Evolutionary conservation across 352 stramenopile genomes (phyloP).

Genomic region (Phytopythium helicoides): DNA sequence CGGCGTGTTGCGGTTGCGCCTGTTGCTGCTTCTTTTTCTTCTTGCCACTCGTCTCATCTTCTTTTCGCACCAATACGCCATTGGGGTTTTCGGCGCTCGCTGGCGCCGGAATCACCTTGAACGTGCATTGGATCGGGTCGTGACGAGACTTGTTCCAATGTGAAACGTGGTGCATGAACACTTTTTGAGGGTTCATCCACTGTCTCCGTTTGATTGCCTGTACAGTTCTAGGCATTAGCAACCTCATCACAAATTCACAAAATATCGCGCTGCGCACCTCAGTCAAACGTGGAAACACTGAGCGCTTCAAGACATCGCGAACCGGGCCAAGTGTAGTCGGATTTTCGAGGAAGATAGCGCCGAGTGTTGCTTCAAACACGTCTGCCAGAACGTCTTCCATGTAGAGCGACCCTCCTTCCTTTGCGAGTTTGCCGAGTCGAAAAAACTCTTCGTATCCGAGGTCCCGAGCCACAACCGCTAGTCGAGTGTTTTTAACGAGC

Average conservation of each 20-base stretch:
- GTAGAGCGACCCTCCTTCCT: slow-evolving; percentile 61
- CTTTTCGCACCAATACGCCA: slow-evolving; percentile 24
- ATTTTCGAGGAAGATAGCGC: slow-evolving; percentile 78
- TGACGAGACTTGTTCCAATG: slow-evolving; percentile 42
- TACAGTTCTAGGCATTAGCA: neutral
- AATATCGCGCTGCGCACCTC: no score
- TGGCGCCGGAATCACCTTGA: slow-evolving; percentile 37
- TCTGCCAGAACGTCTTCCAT: slow-evolving; percentile 77
- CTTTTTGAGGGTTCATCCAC: slow-evolving; percentile 80
- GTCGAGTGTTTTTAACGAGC: slow-evolving; percentile 81
- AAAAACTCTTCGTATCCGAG: slow-evolving; percentile 73
- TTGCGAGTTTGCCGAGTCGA: slow-evolving; percentile 59
- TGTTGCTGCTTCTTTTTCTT: slow-evolving; percentile 22
- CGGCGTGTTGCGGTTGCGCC: slow-evolving; percentile 33
- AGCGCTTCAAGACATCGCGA: slow-evolving; percentile 54
- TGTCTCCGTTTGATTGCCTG: slow-evolving; percentile 70
- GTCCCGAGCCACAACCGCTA: slow-evolving; percentile 55
- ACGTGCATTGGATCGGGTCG: slow-evolving; percentile 40
- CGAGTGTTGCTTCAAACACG: slow-evolving; percentile 76
- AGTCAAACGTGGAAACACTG: slow-evolving; percentile 66
- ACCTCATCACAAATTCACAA: no score
- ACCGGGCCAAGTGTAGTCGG: slow-evolving; percentile 47
- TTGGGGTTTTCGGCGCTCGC: neutral
- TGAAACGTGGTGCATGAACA: slow-evolving; percentile 58
- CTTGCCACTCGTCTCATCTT: slow-evolving; percentile 12